Evolutionary conservation across 345 rosid genomes (phyloP), one percentile per base, ranked within the genome.

Genomic region (Noccaea caerulescens): DNA sequence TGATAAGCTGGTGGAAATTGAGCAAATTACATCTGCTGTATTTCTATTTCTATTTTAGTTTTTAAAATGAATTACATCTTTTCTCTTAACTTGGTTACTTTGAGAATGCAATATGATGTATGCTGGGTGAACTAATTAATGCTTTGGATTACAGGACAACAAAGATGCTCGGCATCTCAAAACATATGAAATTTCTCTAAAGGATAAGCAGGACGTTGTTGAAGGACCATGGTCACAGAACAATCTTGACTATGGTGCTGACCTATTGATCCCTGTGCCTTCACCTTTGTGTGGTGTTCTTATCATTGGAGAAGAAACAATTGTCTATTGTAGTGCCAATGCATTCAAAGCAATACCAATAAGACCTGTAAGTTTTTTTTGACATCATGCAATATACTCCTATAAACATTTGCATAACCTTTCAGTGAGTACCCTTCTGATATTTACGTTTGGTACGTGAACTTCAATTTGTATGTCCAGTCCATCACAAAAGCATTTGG

Each of bases 161-260:
- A 91, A 91, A 86, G 97, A 89, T 83, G 98, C 94, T 49, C 91
- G 94, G 10, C 97, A 93, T 80, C 85, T 89, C 68, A 93, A 90
- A 80, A 91, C 97, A 11, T 91, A 91, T 7, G 97, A 91, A 82
- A 88, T 91, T 80, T 86, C 84, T 61, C 12, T 86, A 53, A 85
- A 88, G 76, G 98, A 85, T 73, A 89, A 92, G 39, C 10, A 37
- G 73, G 91, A 85, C 72, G 84, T 91, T 81, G 80, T 85, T 18
- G 94, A 91, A 87, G 98, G 96, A 14, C 96, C 92, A 37, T 93
- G 96, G 98, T 76, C 90, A 43, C 97, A 89, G 77, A 91, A 87
- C 83, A 93, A 93, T 84, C 90, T 93, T 53, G 94, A 88, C 54
- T 84, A 87, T 81, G 96, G 94, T 27, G 97, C 96, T 62, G 86